Base-by-base conservation (phyloP, 1,284 basidiomycete genomes). In the Tetrapyrgos nigripes region DNA sequence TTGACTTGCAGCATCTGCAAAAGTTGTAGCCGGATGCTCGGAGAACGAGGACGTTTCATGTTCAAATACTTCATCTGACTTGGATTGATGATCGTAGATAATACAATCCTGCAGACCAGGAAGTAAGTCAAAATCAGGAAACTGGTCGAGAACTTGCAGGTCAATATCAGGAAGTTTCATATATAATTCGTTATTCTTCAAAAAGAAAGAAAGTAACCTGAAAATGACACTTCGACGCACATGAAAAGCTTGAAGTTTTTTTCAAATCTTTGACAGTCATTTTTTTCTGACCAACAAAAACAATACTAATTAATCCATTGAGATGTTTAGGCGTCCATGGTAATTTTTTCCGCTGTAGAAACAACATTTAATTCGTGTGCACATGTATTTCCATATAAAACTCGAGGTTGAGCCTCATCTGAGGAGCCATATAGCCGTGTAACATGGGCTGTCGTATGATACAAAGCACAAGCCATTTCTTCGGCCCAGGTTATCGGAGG, bases 221-320 rank as follows among this genome's bases (percentile, higher is more conserved):
- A 14, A 9, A n/a, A 50, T 50, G n/a, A 29, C 29, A 5, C 17
- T 6, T 29, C 29, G 26, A 21, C 59, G 24, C 6, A 64, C 4
- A 14, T 28, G 46, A 62, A 67, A 11, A 56, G 49, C 21, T 60
- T 37, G 44, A 57, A n/a, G n/a, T 24, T 23, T 13, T 61, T 13
- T 8, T 52, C 49, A 8, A 58, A 43, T 45, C 35, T n/a, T 6
- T 63, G 50, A 50, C 58, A 5, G 23, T 26, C 3, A 50, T 57
- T 29, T 66, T 64, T 3, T 57, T 54, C 26, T 63, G 51, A 3
- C 69, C 66, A 27, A 71, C 59, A 58, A 71, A 71, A 1, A 71
- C 62, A n/a, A 71, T 61, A 27, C 47, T 61, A 14, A 70, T 43
- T 31, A 62, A 52, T 19, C 59, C 66, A 61, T 61, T 69, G 23